These are phyloP conservation scores for Globisporangium rhizosaccharum DNA, from an alignment of 352 stramenopile genomes.

Conservation along the genomic window DNA sequence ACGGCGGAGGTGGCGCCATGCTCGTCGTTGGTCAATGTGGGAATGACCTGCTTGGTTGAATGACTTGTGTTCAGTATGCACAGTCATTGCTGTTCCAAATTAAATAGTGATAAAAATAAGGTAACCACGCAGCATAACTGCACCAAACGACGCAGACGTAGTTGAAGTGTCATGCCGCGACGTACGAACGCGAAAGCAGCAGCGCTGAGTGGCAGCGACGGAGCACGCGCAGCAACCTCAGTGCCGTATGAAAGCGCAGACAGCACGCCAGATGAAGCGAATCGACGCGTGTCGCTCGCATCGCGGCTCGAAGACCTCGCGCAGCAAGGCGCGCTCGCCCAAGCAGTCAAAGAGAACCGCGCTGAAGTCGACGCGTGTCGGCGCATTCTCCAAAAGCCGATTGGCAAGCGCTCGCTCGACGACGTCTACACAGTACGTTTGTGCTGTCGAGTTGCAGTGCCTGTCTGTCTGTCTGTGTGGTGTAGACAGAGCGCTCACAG, in stretches of 20 bases:
- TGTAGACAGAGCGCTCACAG: neutral
- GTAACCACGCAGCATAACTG: neutral
- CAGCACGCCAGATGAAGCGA: neutral
- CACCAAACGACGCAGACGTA: neutral
- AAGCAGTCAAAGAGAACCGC: constrained; percentile 36
- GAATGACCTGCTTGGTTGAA: neutral
- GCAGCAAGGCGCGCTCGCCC: constrained; percentile 32
- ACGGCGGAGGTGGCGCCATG: neutral
- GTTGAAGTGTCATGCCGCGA: constrained; percentile 1
- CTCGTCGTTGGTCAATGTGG: neutral
- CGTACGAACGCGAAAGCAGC: constrained; percentile 8
- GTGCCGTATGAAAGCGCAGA: neutral
- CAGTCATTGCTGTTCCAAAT: neutral
- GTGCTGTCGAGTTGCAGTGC: too few species aligned
- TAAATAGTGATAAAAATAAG: neutral
- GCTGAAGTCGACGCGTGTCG: constrained; percentile 47
- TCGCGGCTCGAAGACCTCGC: constrained; percentile 38
- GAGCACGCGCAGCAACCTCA: neutral
- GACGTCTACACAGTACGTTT: constrained; percentile 61
- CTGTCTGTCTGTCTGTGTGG: too few species aligned
- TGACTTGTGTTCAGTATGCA: neutral
- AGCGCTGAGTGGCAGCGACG: neutral
- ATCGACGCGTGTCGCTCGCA: constrained; percentile 36
- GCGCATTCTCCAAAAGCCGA: constrained; percentile 43
- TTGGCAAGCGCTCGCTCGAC: constrained; percentile 55